Evolutionary conservation across 345 rosid genomes (phyloP).

Genomic region (Eucalyptus shirleyi): DNA sequence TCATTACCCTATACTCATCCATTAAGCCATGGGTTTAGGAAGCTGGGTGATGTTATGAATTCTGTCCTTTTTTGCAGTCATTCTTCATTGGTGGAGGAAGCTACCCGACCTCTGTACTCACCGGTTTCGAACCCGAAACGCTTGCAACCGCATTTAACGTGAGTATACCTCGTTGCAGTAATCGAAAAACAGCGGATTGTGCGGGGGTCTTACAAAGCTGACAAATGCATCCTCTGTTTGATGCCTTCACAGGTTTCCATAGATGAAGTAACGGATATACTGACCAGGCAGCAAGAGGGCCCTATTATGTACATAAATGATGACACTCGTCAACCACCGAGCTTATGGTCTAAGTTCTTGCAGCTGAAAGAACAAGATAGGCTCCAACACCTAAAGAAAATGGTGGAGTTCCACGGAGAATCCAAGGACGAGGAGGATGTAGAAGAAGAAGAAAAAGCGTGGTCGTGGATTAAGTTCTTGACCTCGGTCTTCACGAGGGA

Average conservation of each 20-base stretch:
- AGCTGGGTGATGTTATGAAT: not conserved
- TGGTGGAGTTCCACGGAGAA: slow-evolving; percentile 20
- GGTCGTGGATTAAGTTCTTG: slow-evolving; percentile 56
- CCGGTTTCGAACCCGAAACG: slow-evolving; percentile 51
- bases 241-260: slow-evolving; percentile 26
- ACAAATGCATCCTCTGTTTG: not conserved
- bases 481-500: slow-evolving; percentile 7
- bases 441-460: slow-evolving; percentile 7
- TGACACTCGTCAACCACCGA: slow-evolving; percentile 13
- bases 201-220: not conserved
- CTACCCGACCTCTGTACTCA: slow-evolving; percentile 40
- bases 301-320: slow-evolving; percentile 45
- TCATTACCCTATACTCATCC: not conserved
- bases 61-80: slow-evolving; percentile 25
- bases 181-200: not conserved
- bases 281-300: slow-evolving; percentile 31
- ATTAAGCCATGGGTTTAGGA: not conserved
- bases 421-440: not conserved
- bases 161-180: not conserved
- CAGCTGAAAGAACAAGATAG: slow-evolving; percentile 32
- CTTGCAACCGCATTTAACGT: slow-evolving; percentile 73
- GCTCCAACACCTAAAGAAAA: slow-evolving; percentile 35
- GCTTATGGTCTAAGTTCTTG: slow-evolving; percentile 44
- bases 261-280: slow-evolving; percentile 22
- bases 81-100: slow-evolving; percentile 84